Percentiles rank a stretch among this genome's conserved stretches.
Conservation (phyloP, 352 stramenopile species). For the Globisporangium alternatum region DNA sequence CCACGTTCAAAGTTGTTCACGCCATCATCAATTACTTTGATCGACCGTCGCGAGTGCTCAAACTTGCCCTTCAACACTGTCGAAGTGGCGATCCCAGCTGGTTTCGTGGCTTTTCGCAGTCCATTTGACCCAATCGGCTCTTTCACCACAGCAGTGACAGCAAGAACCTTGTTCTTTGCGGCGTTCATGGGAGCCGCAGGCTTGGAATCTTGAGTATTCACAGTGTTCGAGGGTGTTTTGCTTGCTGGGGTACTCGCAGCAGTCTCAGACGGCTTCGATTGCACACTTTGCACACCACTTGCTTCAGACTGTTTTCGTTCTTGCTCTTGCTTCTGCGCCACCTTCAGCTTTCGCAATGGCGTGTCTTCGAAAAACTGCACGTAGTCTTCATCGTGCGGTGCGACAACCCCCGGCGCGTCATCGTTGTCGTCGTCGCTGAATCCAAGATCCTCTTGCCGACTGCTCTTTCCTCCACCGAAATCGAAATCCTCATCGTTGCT, state of each 20-base stretch:
- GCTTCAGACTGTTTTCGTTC: neutral
- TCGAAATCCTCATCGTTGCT: conserved; percentile 10
- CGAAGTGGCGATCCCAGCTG: conserved; percentile 24
- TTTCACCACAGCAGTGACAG: neutral
- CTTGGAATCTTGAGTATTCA: conserved; percentile 9
- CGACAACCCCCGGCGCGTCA: neutral
- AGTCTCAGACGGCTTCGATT: neutral
- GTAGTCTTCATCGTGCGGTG: conserved; percentile 16
- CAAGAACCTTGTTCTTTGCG: neutral
- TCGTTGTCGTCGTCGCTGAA: conserved; percentile 32
- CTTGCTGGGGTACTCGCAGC: neutral
- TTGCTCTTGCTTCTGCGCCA: conserved; percentile 14
- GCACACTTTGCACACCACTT: neutral
- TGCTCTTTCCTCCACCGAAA: conserved; percentile 2
- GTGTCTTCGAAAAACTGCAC: conserved; percentile 19
- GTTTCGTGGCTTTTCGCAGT: conserved; percentile 27
- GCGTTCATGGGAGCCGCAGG: conserved; percentile 2
- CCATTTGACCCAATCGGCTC: conserved; percentile 39
- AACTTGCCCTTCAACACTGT: conserved; percentile 42
- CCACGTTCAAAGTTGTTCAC: conserved; percentile 2
- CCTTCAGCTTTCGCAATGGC: conserved; percentile 14
- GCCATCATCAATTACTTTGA: conserved; percentile 33
- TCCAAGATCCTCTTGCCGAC: conserved; percentile 12
- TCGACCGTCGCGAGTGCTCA: conserved; percentile 33
- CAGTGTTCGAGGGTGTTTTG: neutral